These are phyloP conservation scores for Cladosporium velox DNA, from an alignment of 2,329 filamentous ascomycete species.

Conservation along the genomic window DNA sequence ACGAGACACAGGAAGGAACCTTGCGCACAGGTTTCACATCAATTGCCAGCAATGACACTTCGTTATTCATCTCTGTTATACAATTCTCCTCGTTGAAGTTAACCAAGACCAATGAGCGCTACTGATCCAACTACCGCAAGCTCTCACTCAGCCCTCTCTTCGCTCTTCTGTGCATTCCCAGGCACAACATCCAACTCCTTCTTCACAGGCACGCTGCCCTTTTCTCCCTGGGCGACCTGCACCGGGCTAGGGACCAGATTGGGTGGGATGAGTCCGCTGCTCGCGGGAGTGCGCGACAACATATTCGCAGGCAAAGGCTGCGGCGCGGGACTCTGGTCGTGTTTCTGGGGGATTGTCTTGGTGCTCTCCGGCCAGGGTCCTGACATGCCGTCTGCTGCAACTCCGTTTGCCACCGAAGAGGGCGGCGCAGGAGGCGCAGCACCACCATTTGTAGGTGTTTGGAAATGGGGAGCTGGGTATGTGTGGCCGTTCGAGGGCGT, in stretches of 20 bases:
- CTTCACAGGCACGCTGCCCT: slow-evolving; percentile 35
- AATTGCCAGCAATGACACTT: background rate
- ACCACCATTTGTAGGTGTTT: slow-evolving; percentile 21
- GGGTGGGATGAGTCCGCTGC: slow-evolving; percentile 22
- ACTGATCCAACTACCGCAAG: background rate
- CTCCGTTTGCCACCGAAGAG: slow-evolving; percentile 37
- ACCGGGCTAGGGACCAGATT: slow-evolving; percentile 33
- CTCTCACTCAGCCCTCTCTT: background rate
- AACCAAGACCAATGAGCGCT: background rate
- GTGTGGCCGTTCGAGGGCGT: slow-evolving; percentile 14
- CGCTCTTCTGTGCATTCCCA: background rate
- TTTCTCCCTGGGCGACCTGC: slow-evolving; percentile 27
- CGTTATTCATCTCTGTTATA: background rate
- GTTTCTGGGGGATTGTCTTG: slow-evolving; percentile 36
- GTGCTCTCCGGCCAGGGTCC: slow-evolving; percentile 37
- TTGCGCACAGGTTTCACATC: too few species aligned
- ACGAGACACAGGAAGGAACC: too few species aligned
- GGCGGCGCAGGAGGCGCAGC: slow-evolving; percentile 40
- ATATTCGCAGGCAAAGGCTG: slow-evolving; percentile 14
- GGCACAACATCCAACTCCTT: slow-evolving; percentile 24
- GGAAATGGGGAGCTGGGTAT: slow-evolving; percentile 13
- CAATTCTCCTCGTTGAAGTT: background rate
- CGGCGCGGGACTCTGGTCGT: slow-evolving; percentile 28
- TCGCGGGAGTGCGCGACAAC: slow-evolving; percentile 22
- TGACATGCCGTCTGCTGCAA: slow-evolving; percentile 38